Percentiles rank a stretch among this genome's conserved stretches.
Conservation (phyloP, 352 stramenopile species). For the Pythium aphanidermatum region DNA sequence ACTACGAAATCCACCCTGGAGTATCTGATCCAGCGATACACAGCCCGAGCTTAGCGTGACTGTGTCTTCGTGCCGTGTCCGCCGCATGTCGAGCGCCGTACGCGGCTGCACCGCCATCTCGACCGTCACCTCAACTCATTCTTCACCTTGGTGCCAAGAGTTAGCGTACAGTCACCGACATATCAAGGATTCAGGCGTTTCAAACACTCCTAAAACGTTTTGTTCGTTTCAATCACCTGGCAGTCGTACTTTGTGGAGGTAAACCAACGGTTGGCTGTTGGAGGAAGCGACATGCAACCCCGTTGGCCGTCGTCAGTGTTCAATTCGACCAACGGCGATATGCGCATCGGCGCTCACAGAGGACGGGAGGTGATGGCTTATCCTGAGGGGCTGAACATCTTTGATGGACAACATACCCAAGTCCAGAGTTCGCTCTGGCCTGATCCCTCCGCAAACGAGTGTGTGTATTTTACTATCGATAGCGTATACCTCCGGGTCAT, state of each 20-base stretch:
- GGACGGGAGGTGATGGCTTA: slow-evolving; percentile 70
- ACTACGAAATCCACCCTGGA: slow-evolving; percentile 58
- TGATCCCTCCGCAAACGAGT: slow-evolving; percentile 51
- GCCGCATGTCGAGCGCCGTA: slow-evolving; percentile 47
- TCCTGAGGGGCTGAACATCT: slow-evolving; percentile 79
- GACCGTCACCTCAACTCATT: no score
- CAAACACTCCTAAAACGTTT: no score
- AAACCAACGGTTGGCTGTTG: no score
- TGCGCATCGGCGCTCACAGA: not conserved
- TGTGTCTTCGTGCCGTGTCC: slow-evolving; percentile 17
- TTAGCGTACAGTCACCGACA: no score
- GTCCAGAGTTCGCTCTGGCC: slow-evolving; percentile 73
- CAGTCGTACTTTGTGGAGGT: no score
- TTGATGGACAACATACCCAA: slow-evolving; percentile 78
- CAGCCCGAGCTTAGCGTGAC: slow-evolving; percentile 49
- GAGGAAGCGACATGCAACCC: no score
- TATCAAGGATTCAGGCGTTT: no score
- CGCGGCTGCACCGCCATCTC: slow-evolving; percentile 13
- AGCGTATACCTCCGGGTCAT: not conserved
- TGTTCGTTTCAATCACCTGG: no score
- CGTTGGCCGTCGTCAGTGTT: no score
- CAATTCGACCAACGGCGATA: no score
- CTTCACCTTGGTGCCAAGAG: no score
- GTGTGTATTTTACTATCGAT: slow-evolving; percentile 7
- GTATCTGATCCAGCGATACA: slow-evolving; percentile 39